Conservation (phyloP, 1,139 yeast genomes). For the Lipomyces yarrowii region DNA sequence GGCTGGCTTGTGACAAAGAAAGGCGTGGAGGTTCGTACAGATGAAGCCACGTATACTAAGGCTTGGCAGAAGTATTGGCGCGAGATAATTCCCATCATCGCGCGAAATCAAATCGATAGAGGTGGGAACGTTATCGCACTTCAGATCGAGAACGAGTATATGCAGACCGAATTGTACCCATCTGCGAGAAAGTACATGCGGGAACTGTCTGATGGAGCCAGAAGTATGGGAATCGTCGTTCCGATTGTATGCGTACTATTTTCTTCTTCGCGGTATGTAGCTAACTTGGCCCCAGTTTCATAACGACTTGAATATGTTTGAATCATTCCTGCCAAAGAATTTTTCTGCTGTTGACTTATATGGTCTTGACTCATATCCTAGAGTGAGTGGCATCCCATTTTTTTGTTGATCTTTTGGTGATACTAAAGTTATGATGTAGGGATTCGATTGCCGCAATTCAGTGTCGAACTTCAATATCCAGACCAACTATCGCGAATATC, state of each 20-base stretch:
- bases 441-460: conserved; percentile 10
- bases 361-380: conserved; percentile 22
- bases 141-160: conserved; percentile 21
- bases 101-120: conserved; percentile 17
- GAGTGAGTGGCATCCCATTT: background rate
- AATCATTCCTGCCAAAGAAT: conserved; percentile 15
- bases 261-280: background rate
- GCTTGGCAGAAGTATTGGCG: conserved; percentile 19
- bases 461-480: conserved; percentile 2
- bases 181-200: conserved; percentile 14
- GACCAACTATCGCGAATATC: conserved; percentile 14
- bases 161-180: conserved; percentile 4
- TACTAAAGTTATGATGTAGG: background rate
- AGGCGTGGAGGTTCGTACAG: conserved; percentile 16
- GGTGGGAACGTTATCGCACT: conserved; percentile 23
- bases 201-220: conserved; percentile 4
- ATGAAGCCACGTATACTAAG: conserved; percentile 8
- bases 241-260: conserved; percentile 13
- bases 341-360: conserved; percentile 18
- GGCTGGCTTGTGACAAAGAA: conserved; percentile 16
- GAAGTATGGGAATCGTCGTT: conserved; percentile 14
- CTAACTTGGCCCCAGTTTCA: conserved; percentile 18
- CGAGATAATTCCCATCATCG: conserved; percentile 19
- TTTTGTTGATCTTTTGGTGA: background rate
- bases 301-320: conserved; percentile 14